phyloP scores from a whole-genome alignment of 768 basidiomycete species.

The Lyophyllum atratum region DNA sequence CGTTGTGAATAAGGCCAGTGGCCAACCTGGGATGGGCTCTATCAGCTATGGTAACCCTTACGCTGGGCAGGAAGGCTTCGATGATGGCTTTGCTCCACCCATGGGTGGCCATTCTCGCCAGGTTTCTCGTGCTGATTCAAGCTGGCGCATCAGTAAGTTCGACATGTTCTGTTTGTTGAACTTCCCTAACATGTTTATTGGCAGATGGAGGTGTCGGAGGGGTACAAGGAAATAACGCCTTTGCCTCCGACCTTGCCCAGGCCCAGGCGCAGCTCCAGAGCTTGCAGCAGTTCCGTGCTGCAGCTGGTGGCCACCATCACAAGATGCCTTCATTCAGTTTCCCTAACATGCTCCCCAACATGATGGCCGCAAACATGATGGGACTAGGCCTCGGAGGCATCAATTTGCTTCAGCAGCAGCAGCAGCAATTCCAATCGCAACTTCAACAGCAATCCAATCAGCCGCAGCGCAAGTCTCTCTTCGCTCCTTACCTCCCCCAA shows the following conservation, averaged over 20 bases:
- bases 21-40: slow-evolving; percentile 48
- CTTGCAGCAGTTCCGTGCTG: slow-evolving; percentile 94
- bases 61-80: slow-evolving; percentile 65
- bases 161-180: not conserved
- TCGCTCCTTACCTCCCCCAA: slow-evolving; percentile 97
- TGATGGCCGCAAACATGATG: slow-evolving; percentile 98
- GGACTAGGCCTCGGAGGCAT: slow-evolving; percentile 80
- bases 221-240: slow-evolving; percentile 60
- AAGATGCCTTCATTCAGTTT: slow-evolving; percentile 98
- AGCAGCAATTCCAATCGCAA: slow-evolving; percentile 94
- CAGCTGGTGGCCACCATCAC: slow-evolving; percentile 90
- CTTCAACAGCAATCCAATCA: slow-evolving; percentile 90
- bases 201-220: slow-evolving; percentile 78
- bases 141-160: slow-evolving; percentile 86
- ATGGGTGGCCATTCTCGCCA: slow-evolving; percentile 76
- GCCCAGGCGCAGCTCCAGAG: slow-evolving; percentile 97
- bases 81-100: slow-evolving; percentile 74
- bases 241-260: slow-evolving; percentile 87
- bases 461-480: slow-evolving; percentile 96
- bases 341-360: slow-evolving; percentile 96
- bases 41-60: slow-evolving; percentile 51
- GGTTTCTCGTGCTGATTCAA: slow-evolving; percentile 74
- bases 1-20: slow-evolving; percentile 74
- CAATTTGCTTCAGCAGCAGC: slow-evolving; percentile 89
- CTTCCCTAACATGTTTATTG: slow-evolving; percentile 11